phyloP scores from a whole-genome alignment of 202 grass and related monocot species.

The Setaria italica region DNA sequence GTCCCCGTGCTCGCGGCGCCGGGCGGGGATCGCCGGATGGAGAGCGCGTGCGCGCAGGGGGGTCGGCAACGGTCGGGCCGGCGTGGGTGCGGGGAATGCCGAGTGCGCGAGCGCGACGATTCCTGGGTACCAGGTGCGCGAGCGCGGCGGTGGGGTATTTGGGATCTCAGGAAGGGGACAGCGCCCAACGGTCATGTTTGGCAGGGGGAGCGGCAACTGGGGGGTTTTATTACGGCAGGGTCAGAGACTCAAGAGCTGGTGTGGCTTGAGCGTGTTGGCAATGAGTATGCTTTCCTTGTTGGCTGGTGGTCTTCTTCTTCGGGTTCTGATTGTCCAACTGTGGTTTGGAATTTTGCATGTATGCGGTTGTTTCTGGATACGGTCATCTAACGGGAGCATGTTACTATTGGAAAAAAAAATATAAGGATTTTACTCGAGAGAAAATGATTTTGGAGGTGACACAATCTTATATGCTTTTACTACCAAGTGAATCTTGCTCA shows the following conservation, averaged over 20 bases:
- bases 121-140: constrained; percentile 17
- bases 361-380: too few species aligned
- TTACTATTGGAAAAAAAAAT: too few species aligned
- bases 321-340: background rate
- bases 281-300: constrained; percentile 43
- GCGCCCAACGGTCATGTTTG: constrained; percentile 65
- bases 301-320: background rate
- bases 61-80: constrained; percentile 31
- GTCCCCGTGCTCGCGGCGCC: constrained; percentile 23
- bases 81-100: constrained; percentile 35
- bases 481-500: too few species aligned
- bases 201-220: constrained; percentile 2
- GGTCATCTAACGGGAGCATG: too few species aligned
- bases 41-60: constrained; percentile 28
- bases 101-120: constrained; percentile 30
- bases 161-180: constrained; percentile 51
- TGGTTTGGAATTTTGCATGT: background rate
- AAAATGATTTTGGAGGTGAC: too few species aligned
- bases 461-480: too few species aligned
- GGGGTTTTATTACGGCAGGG: background rate
- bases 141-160: constrained; percentile 48
- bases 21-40: background rate
- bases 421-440: too few species aligned
- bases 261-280: constrained; percentile 36
- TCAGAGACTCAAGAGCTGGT: background rate